phyloP scores from a whole-genome alignment of 345 rosid species.

The Brassica nigra region DNA sequence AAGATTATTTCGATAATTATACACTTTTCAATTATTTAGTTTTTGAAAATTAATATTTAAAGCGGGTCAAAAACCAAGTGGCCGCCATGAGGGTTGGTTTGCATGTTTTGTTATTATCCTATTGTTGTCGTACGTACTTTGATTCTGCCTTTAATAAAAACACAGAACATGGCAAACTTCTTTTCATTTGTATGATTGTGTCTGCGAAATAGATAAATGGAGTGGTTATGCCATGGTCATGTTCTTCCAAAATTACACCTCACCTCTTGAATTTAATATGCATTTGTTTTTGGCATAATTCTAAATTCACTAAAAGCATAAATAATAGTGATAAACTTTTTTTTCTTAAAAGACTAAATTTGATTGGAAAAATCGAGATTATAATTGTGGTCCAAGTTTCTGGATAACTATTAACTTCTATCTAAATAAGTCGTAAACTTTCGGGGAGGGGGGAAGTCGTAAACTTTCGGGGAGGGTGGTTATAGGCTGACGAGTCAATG shows the following conservation, averaged over 20 bases:
- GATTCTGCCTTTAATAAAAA: constrained; percentile 13
- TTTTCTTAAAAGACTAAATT: neutral
- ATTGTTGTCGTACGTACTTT: constrained; percentile 9
- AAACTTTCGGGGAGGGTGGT: neutral
- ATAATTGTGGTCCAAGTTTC: neutral
- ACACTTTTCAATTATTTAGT: neutral
- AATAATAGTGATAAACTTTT: neutral
- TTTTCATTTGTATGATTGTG: neutral
- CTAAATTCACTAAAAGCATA: neutral
- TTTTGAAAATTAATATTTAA: neutral
- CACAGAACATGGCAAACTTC: neutral
- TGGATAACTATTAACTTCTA: constrained; percentile 6
- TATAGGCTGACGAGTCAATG: neutral
- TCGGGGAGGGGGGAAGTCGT: constrained; percentile 1
- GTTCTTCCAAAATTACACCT: constrained; percentile 25
- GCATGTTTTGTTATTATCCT: neutral
- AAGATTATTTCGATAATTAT: neutral
- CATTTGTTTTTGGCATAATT: constrained; percentile 24
- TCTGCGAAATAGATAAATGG: neutral
- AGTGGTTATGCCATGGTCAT: constrained; percentile 29
- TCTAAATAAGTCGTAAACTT: constrained; percentile 11
- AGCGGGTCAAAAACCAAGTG: neutral
- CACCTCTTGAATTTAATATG: constrained; percentile 14
- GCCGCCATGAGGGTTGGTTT: neutral
- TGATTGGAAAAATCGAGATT: neutral